Percentiles rank a stretch among this genome's conserved stretches.
phyloP scores from a whole-genome alignment of 2,329 filamentous ascomycete genomes.

The Claviceps humidiphila region DNA sequence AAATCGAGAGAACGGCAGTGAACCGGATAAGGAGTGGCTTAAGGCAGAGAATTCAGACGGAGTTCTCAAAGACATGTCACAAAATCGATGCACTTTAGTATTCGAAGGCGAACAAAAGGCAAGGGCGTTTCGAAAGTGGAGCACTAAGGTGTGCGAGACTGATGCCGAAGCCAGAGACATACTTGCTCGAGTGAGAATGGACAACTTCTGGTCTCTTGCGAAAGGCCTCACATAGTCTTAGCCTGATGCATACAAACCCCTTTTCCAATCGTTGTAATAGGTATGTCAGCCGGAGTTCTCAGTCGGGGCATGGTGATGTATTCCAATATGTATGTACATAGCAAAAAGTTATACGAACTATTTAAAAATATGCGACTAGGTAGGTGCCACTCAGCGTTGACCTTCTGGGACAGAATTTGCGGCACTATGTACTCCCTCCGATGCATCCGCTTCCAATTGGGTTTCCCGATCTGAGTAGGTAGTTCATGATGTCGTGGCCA shows the following conservation, averaged over 20 bases:
- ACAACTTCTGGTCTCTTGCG: conserved; percentile 64
- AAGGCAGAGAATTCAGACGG: conserved; percentile 67
- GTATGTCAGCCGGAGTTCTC: no score
- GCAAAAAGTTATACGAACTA: no score
- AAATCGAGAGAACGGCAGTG: conserved; percentile 45
- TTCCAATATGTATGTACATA: no score
- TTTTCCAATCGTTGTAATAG: no score
- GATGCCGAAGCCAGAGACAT: conserved; percentile 78
- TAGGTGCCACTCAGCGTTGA: no score
- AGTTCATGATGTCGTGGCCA: no score
- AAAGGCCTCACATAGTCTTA: conserved; percentile 28
- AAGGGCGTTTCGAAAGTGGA: conserved; percentile 75
- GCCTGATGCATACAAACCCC: not conserved
- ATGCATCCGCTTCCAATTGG: no score
- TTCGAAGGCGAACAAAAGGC: conserved; percentile 85
- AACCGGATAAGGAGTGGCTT: conserved; percentile 60
- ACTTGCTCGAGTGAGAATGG: conserved; percentile 64
- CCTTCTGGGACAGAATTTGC: no score
- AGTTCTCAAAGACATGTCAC: conserved; percentile 64
- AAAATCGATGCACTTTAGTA: conserved; percentile 70
- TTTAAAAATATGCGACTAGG: no score
- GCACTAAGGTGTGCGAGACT: conserved; percentile 81
- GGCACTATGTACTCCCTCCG: no score
- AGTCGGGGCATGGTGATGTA: no score
- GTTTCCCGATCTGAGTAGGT: no score